Evolutionary conservation across 257 asterid genomes (phyloP), one percentile per base, ranked within the genome.

Genomic region (Solanum medicagineum): DNA sequence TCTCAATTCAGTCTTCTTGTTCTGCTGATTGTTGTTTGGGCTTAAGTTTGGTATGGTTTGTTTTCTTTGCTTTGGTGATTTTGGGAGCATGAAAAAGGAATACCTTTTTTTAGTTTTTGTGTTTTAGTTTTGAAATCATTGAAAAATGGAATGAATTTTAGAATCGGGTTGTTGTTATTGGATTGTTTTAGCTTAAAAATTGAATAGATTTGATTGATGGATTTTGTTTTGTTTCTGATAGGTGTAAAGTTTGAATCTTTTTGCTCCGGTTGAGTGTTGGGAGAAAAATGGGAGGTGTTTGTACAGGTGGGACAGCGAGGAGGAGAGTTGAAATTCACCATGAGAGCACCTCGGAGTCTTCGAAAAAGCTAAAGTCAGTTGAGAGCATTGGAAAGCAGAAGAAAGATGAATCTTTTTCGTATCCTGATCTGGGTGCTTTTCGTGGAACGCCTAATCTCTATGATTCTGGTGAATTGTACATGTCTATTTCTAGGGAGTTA

Each of bases 221-320:
- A 6, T 70, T 70, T 40, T 22, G 15, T 71, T 71, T 3, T 75
- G 60, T 15, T 77, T 51, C 1, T 77, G 17, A 53, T 26, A 77
- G 83, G 83, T 51, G 26, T 26, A 51, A 51, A 77, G 63, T 15
- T 77, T 77, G 83, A 2, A 26, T 51, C 59, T 77, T 77, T 77
- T 12, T 49, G 36, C 10, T 5, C 47, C 83, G 16, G 51, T 77
- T 51, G 83, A 26, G 47, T 77, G 42, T 83, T 70, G 88, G 45
- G 69, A 54, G 80, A 83, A 91, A 85, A 88, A 97, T 96, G 99
- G 99, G 99, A 89, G 97, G 93, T 66, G 95, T 93, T 87, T 96
- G 99, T 91, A 89, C 99, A 4, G 91, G 91, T 65, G 98, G 98
- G 68, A 92, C 90, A 53, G 88, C 82, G 13, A 93, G 87, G 92